Base-by-base conservation (phyloP, 2,329 filamentous ascomycete species). In the Cladophialophora exuberans region DNA sequence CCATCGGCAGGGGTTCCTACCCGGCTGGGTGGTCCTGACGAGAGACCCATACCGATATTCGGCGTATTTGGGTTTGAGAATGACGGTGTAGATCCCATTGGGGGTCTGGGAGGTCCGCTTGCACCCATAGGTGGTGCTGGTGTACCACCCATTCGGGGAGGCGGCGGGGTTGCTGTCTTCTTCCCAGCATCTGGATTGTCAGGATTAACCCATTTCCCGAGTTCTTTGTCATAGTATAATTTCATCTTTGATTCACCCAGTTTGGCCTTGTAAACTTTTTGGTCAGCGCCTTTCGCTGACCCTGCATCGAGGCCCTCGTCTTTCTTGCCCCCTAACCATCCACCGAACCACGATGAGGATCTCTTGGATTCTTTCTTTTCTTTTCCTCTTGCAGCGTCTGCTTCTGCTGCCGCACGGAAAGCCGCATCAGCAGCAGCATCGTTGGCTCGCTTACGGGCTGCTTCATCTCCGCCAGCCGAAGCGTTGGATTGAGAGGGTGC, bases 151-250 rank as follows among this genome's bases (percentile, higher is more conserved):
- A 74, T 81, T 63, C 81, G 85, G 0, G 92, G 92, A 3, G 91
- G 92, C 1, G 94, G 92, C 1, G 93, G 89, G 0, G 91, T 85
- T 1, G 85, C 85, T n/a, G 76, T 72, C 20, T 79, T 69, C 25
- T 82, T 82, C 51, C 88, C 86, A 6, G 83, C 81, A 11, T 76
- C 76, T 10, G 86, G 86, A 9, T 84, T 84, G 70, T 96, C 97
- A 78, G 97, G 97, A 77, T 99, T 97, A 70, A 99, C 81, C 95
- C 95, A 99, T 70, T 94, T 91, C 77, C 96, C 95, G 48, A 96
- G 82, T n/a, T 97, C 89, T 2, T 91, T 88, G 68, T 99, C 94
- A 67, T 94, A 99, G 63, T 93, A 87, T 72, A 99, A 97, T 41
- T 86, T 90, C 71, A 85, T 96, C 67, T 94, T 85, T n/a, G 53